These are phyloP conservation scores for Tephrocybe sp. DNA, from an alignment of 768 basidiomycete genomes.

Conservation along the genomic window DNA sequence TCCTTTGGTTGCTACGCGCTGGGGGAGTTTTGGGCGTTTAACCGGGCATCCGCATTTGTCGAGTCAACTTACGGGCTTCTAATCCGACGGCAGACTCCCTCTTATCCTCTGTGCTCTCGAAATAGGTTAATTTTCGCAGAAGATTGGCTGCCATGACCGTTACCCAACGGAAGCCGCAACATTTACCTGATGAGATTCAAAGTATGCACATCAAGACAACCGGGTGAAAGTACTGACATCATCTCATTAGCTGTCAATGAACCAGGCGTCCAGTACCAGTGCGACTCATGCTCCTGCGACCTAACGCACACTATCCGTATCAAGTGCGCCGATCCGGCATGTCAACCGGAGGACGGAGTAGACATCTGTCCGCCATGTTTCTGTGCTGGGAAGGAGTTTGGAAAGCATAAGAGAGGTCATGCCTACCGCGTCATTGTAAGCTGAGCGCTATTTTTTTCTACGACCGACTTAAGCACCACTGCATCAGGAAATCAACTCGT, in stretches of 20 bases:
- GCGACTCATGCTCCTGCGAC: conserved; percentile 82
- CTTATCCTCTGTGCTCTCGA: not conserved
- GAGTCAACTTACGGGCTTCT: not conserved
- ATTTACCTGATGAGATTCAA: conserved; percentile 63
- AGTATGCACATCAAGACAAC: conserved; percentile 34
- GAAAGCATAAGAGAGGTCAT: conserved; percentile 80
- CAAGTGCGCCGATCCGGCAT: conserved; percentile 85
- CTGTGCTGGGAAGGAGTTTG: conserved; percentile 87
- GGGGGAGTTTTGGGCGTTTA: conserved; percentile 4
- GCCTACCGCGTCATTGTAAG: conserved; percentile 88
- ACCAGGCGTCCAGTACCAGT: conserved; percentile 79
- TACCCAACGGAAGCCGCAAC: conserved; percentile 64
- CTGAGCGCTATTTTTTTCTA: too few species aligned
- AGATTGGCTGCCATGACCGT: conserved; percentile 47
- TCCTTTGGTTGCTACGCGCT: not conserved
- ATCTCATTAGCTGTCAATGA: conserved; percentile 62
- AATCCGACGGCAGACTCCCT: not conserved
- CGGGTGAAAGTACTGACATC: conserved; percentile 6
- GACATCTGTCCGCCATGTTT: conserved; percentile 95
- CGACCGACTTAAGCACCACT: too few species aligned
- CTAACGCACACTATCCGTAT: conserved; percentile 96
- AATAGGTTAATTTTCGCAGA: not conserved
- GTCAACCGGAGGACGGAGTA: conserved; percentile 67
- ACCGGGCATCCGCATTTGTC: conserved; percentile 1
- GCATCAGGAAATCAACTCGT: conserved; percentile 90